These are phyloP conservation scores for Kwoniella sp. DNA, from an alignment of 768 basidiomycete genomes.

Conservation along the genomic window DNA sequence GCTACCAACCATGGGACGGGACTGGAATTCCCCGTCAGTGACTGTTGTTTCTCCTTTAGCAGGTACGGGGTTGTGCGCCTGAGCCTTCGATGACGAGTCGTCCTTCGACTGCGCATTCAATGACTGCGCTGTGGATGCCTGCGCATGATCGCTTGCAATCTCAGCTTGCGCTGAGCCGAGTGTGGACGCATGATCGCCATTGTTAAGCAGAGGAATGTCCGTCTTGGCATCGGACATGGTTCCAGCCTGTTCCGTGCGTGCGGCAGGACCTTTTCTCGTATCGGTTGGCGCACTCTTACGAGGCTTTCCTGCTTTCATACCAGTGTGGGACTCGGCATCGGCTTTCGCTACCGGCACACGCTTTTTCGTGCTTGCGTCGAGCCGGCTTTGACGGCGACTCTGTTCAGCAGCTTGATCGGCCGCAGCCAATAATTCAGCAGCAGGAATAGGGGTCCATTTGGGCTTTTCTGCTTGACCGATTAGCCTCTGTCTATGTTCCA, in stretches of 20 bases:
- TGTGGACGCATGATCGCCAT: no score
- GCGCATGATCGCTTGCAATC: no score
- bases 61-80: no score
- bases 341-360: constrained; percentile 8
- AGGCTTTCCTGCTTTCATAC: constrained; percentile 9
- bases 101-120: no score
- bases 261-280: no score
- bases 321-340: constrained; percentile 12
- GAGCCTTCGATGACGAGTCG: no score
- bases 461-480: constrained; percentile 53
- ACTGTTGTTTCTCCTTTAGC: no score
- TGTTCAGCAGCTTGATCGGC: constrained; percentile 51
- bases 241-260: constrained; percentile 6
- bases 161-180: no score
- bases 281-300: constrained; percentile 16
- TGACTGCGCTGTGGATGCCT: no score
- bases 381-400: constrained; percentile 12
- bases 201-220: no score
- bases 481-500: background rate
- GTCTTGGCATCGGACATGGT: constrained; percentile 2
- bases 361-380: constrained; percentile 15
- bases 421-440: constrained; percentile 58
- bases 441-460: constrained; percentile 63
- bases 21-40: no score
- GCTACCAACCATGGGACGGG: constrained; percentile 12